A percentile compares a stretch with the other conserved stretches of the same genome.
Evolutionary conservation across 306 rosid genomes (phyloP).

Genomic region (Vigna nakashimae): DNA sequence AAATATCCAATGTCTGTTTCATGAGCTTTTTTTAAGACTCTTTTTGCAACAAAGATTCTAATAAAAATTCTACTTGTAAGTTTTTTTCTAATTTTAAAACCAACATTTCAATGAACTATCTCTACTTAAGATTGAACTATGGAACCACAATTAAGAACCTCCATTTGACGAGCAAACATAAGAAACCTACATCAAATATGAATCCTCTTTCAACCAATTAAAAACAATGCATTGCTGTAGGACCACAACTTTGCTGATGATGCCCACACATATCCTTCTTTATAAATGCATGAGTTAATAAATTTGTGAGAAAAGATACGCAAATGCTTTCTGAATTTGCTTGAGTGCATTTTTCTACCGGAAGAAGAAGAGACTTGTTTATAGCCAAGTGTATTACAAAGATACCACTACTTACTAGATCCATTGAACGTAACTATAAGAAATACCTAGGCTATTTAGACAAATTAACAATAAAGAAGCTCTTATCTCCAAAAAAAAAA

Average conservation of each 20-base stretch:
- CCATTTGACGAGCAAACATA: background rate
- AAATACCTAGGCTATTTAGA: background rate
- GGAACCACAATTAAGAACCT: background rate
- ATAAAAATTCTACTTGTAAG: background rate
- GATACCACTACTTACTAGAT: background rate
- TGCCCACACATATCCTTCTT: background rate
- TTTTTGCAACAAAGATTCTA: background rate
- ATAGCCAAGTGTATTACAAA: background rate
- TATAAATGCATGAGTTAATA: slow-evolving; percentile 9
- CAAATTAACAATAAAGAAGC: background rate
- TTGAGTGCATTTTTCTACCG: background rate
- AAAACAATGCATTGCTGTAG: background rate
- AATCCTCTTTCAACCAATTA: background rate
- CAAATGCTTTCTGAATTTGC: background rate
- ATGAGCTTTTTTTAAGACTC: background rate
- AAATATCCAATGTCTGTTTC: slow-evolving; percentile 7
- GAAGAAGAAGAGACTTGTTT: background rate
- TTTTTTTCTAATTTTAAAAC: background rate
- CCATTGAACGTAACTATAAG: background rate
- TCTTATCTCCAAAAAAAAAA: background rate
- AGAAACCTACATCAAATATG: background rate
- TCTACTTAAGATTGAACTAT: background rate
- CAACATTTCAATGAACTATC: background rate
- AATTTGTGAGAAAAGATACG: background rate
- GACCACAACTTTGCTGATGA: background rate